Evolutionary conservation across 805 yeast species (phyloP).

Genomic region (Wickerhamiella domercqiae): DNA sequence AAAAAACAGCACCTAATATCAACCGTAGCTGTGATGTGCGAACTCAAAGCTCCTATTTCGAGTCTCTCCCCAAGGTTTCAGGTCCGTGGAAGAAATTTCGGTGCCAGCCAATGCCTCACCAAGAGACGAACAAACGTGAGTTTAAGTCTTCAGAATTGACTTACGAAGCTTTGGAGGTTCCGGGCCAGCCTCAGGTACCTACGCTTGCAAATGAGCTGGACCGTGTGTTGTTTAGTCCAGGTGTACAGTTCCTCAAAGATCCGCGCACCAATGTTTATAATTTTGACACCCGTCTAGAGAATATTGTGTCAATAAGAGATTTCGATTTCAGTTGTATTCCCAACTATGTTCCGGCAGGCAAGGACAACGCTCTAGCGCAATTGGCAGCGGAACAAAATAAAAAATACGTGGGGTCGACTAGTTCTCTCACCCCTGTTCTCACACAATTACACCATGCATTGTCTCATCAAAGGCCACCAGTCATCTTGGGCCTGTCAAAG

Average conservation of each 20-base stretch:
- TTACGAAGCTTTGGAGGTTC: constrained; percentile 12
- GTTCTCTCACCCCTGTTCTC: constrained; percentile 67
- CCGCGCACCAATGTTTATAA: constrained; percentile 61
- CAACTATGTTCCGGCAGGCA: constrained; percentile 49
- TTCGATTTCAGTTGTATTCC: constrained; percentile 46
- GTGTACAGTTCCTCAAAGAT: constrained; percentile 61
- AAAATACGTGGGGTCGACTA: constrained; percentile 62
- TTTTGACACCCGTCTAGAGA: constrained; percentile 43
- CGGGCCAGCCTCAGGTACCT: constrained; percentile 31
- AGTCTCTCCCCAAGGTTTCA: too few relatives aligned
- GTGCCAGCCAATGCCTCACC: too few relatives aligned
- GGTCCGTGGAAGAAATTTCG: background rate
- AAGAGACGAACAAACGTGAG: too few relatives aligned
- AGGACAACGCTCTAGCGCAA: constrained; percentile 38
- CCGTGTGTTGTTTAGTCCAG: constrained; percentile 65
- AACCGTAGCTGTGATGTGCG: too few relatives aligned
- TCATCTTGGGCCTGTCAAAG: constrained; percentile 31
- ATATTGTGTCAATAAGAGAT: constrained; percentile 47
- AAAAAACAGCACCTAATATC: too few relatives aligned
- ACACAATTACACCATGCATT: constrained; percentile 61
- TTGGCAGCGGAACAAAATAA: constrained; percentile 29
- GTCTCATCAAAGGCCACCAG: constrained; percentile 44
- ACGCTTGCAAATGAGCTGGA: constrained; percentile 49
- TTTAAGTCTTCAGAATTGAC: constrained; percentile 2
- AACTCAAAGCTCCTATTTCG: too few relatives aligned